Evolutionary conservation across 2,329 filamentous ascomycete genomes (phyloP).

Genomic region (Bipolaris victoriae): DNA sequence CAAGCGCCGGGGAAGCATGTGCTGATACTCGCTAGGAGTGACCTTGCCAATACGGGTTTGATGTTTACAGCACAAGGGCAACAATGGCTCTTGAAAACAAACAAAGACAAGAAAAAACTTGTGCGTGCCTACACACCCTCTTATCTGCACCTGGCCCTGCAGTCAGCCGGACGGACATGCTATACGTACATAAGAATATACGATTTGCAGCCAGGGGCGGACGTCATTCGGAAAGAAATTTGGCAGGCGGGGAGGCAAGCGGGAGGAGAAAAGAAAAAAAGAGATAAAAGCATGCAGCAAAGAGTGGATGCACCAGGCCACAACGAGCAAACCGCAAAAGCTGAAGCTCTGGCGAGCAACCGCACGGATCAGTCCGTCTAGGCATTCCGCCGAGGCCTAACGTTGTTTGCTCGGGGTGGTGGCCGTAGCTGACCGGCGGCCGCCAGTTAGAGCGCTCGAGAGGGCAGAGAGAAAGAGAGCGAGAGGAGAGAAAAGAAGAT

Average conservation of each 20-base stretch:
- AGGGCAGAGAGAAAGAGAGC: neutral
- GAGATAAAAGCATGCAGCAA: constrained; percentile 11
- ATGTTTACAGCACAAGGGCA: no score
- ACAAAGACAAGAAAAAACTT: no score
- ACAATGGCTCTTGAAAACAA: no score
- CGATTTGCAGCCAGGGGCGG: no score
- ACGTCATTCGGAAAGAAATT: neutral
- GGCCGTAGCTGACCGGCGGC: constrained; percentile 3
- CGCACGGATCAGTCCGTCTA: constrained; percentile 13
- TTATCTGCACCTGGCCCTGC: neutral
- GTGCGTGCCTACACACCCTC: neutral
- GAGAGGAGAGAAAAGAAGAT: neutral
- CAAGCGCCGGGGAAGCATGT: no score
- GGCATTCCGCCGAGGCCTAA: constrained; percentile 24
- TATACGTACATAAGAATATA: no score
- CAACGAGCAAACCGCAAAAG: constrained; percentile 20
- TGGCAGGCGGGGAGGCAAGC: neutral
- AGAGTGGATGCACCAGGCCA: constrained; percentile 20
- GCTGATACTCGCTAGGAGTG: no score
- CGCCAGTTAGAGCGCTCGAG: neutral
- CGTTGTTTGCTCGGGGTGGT: constrained; percentile 2
- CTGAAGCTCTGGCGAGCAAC: constrained; percentile 13
- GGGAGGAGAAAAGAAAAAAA: constrained; percentile 16
- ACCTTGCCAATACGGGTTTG: no score
- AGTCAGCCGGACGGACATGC: neutral